Evolutionary conservation across 352 stramenopile species (phyloP).

Genomic region (Porosira glacialis): DNA sequence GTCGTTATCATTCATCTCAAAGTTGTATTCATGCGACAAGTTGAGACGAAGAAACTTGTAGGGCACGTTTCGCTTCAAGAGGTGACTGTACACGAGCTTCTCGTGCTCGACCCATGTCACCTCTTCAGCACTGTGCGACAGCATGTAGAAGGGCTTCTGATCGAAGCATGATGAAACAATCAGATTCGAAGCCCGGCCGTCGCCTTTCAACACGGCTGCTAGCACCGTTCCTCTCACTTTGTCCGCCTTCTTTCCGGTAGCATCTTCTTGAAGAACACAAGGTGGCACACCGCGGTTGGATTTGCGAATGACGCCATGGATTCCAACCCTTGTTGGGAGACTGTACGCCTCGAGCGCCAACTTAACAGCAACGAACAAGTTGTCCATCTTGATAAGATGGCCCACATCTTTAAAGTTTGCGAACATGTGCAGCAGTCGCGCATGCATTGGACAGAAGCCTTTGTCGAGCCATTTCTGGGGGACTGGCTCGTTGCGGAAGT

Average conservation of each 20-base stretch:
- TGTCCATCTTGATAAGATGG: conserved; percentile 26
- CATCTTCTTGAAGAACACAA: conserved; percentile 10
- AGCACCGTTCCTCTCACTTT: conserved; percentile 12
- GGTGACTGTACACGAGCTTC: neutral
- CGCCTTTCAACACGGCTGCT: conserved; percentile 16
- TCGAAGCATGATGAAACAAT: neutral
- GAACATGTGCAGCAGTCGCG: conserved; percentile 11
- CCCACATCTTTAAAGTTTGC: conserved; percentile 6
- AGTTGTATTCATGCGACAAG: conserved; percentile 19
- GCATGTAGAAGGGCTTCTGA: conserved; percentile 3
- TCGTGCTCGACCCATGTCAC: neutral
- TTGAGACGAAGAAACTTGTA: conserved; percentile 13
- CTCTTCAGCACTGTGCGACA: neutral
- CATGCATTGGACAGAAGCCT: conserved; percentile 13
- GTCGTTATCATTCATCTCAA: conserved; percentile 29
- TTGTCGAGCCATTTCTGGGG: conserved; percentile 6
- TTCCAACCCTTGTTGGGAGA: conserved; percentile 3
- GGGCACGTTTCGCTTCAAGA: neutral
- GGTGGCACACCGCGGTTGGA: neutral
- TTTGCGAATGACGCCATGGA: conserved; percentile 21
- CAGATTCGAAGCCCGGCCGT: neutral
- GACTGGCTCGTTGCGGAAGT: conserved; percentile 27
- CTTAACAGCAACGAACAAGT: conserved; percentile 16
- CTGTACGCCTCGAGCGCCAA: conserved; percentile 1
- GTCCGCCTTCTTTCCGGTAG: neutral